A percentile compares a stretch with the other conserved stretches of the same genome.
Evolutionary conservation across 148 eudicot genomes (phyloP).

Genomic region (Pharnaceum exiguum): DNA sequence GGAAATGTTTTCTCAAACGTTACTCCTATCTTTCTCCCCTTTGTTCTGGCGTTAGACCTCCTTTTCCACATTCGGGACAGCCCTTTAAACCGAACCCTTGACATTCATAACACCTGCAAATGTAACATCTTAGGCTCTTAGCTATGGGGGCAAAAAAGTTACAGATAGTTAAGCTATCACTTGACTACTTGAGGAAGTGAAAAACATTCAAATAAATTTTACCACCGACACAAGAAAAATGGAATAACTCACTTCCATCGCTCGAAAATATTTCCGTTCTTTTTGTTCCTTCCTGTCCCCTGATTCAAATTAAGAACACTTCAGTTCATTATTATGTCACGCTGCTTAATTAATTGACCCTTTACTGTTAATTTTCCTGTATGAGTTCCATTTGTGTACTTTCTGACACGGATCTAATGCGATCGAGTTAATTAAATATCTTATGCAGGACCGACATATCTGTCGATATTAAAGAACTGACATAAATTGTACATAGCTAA

Average conservation of each 20-base stretch:
- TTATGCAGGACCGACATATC: too few species aligned
- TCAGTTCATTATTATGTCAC: too few species aligned
- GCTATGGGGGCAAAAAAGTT: not conserved
- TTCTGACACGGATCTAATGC: too few species aligned
- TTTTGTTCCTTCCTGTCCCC: slow-evolving; percentile 94
- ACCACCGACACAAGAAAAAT: not conserved
- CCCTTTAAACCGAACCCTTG: slow-evolving; percentile 85
- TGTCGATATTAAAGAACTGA: not conserved
- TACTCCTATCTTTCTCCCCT: slow-evolving; percentile 62
- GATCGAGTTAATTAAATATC: too few species aligned
- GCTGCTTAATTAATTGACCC: not conserved
- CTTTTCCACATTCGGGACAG: slow-evolving; percentile 78
- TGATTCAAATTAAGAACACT: slow-evolving; percentile 12
- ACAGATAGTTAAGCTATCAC: not conserved
- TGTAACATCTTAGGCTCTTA: too few species aligned
- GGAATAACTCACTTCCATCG: slow-evolving; percentile 75
- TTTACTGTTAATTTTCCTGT: not conserved
- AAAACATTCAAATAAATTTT: not conserved
- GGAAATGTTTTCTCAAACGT: too few species aligned
- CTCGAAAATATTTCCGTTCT: slow-evolving; percentile 93
- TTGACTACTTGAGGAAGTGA: not conserved
- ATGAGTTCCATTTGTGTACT: not conserved
- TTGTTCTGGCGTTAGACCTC: slow-evolving; percentile 91
- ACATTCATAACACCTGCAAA: slow-evolving; percentile 77
- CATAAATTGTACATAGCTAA: not conserved